These are phyloP conservation scores for Plenodomus tracheiphilus DNA, from an alignment of 2,329 filamentous ascomycete genomes.

Conservation along the genomic window DNA sequence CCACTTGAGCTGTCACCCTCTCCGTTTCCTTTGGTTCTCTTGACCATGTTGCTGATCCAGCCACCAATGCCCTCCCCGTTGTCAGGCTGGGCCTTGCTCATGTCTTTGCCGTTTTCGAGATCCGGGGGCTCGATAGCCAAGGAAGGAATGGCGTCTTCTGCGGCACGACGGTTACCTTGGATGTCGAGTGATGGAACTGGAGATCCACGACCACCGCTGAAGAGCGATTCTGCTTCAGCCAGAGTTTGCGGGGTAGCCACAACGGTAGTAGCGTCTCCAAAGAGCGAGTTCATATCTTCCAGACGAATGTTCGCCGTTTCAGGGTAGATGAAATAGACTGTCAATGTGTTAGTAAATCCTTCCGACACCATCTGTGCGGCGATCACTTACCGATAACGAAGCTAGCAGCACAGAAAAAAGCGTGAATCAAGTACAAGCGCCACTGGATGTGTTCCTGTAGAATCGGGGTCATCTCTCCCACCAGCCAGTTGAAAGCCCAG, in stretches of 20 bases:
- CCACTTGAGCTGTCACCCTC: slow-evolving; percentile 49
- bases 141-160: slow-evolving; percentile 72
- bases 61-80: slow-evolving; percentile 63
- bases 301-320: slow-evolving; percentile 94
- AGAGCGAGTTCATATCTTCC: slow-evolving; percentile 94
- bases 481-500: slow-evolving; percentile 98
- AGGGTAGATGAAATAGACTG: slow-evolving; percentile 96
- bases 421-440: slow-evolving; percentile 92
- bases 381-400: slow-evolving; percentile 85
- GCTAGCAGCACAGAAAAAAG: slow-evolving; percentile 93
- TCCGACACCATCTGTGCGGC: not conserved
- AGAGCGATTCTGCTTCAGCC: slow-evolving; percentile 80
- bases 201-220: slow-evolving; percentile 70
- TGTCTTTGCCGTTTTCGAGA: slow-evolving; percentile 56
- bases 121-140: slow-evolving; percentile 80
- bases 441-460: slow-evolving; percentile 90
- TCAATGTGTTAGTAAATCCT: slow-evolving; percentile 21
- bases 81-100: slow-evolving; percentile 29
- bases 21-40: slow-evolving; percentile 53
- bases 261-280: slow-evolving; percentile 87
- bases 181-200: slow-evolving; percentile 77
- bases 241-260: slow-evolving; percentile 77
- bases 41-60: slow-evolving; percentile 71
- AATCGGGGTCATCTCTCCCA: slow-evolving; percentile 92
- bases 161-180: slow-evolving; percentile 50